phyloP scores from a whole-genome alignment of 1,284 basidiomycete genomes.

The Moniliophthora roreri region DNA sequence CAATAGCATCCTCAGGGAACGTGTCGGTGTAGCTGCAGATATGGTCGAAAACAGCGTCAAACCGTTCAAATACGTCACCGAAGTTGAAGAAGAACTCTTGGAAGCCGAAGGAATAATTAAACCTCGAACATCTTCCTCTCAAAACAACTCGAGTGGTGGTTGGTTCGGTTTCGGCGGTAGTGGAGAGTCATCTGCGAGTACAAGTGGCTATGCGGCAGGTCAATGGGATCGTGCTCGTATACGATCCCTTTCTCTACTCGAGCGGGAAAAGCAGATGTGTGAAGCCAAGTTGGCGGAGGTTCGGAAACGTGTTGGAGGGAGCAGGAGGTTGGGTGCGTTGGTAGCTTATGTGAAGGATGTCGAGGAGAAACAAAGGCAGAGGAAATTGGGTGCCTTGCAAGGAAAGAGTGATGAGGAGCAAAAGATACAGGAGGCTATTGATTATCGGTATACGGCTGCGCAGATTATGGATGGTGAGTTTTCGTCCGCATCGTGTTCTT shows the following conservation, averaged over 20 bases:
- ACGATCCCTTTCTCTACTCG: slow-evolving; percentile 76
- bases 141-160: neutral
- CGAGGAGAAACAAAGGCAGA: slow-evolving; percentile 81
- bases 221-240: slow-evolving; percentile 91
- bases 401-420: slow-evolving; percentile 38
- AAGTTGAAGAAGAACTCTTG: slow-evolving; percentile 51
- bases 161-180: neutral
- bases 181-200: neutral
- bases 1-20: slow-evolving; percentile 88
- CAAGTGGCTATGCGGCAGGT: neutral
- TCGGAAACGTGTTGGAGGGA: slow-evolving; percentile 82
- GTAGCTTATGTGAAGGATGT: slow-evolving; percentile 82
- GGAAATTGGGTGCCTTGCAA: slow-evolving; percentile 53
- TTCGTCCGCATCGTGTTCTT: neutral
- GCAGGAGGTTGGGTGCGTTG: slow-evolving; percentile 75
- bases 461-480: slow-evolving; percentile 85
- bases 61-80: slow-evolving; percentile 96
- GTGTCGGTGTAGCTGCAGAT: slow-evolving; percentile 91
- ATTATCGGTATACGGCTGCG: slow-evolving; percentile 88
- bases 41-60: slow-evolving; percentile 99
- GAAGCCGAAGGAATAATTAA: neutral
- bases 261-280: slow-evolving; percentile 84
- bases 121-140: neutral
- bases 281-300: slow-evolving; percentile 87
- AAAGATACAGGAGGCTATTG: slow-evolving; percentile 51